Evolutionary conservation across 768 basidiomycete species (phyloP).

Genomic region (Tephrocybe sp.): DNA sequence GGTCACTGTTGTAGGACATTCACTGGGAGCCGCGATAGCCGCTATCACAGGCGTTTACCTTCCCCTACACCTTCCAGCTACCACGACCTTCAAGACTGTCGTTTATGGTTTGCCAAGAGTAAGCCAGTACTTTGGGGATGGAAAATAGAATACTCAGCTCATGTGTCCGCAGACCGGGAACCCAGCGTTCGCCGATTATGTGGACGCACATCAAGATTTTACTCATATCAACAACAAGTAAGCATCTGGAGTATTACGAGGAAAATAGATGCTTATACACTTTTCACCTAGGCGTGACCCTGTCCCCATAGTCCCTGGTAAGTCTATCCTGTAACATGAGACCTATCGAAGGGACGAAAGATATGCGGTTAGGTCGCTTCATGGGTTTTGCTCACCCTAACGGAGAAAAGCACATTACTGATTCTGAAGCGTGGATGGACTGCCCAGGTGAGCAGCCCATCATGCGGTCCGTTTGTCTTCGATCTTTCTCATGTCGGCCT

Average conservation of each 20-base stretch:
- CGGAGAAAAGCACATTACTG: constrained; percentile 28
- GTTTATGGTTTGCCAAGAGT: constrained; percentile 23
- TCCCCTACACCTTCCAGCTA: constrained; percentile 34
- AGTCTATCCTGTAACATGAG: background rate
- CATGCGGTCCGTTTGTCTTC: no score
- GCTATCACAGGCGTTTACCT: constrained; percentile 41
- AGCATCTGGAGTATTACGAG: background rate
- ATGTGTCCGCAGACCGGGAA: constrained; percentile 33
- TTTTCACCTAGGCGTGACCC: constrained; percentile 22
- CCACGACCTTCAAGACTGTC: constrained; percentile 16
- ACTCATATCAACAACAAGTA: constrained; percentile 51
- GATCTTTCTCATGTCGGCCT: no score
- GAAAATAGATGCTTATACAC: background rate
- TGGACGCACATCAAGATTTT: constrained; percentile 40
- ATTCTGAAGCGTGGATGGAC: constrained; percentile 17
- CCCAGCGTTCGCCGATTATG: constrained; percentile 53
- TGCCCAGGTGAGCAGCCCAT: constrained; percentile 17
- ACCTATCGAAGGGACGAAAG: background rate
- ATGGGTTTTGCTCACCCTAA: constrained; percentile 38
- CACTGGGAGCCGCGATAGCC: constrained; percentile 40
- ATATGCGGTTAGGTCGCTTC: constrained; percentile 18
- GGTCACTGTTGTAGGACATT: constrained; percentile 37
- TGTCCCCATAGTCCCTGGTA: constrained; percentile 31
- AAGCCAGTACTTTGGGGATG: background rate
- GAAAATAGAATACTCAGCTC: background rate